These are phyloP conservation scores for Dipteronia sinensis DNA, from an alignment of 345 rosid genomes.

Conservation along the genomic window DNA sequence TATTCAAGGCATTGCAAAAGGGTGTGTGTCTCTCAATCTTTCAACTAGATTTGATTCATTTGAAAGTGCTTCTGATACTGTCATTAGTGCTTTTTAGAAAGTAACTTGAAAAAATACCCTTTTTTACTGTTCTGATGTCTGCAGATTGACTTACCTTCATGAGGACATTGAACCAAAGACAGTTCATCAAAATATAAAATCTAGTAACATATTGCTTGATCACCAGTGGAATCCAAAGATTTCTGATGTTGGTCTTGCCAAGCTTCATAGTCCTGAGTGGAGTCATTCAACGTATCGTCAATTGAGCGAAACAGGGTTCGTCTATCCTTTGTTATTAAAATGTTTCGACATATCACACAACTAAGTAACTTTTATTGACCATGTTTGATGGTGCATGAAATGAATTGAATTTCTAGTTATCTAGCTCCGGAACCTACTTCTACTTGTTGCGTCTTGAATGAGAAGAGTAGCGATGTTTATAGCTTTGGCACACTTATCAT, in stretches of 20 bases:
- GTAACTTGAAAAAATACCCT: background rate
- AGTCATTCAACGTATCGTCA: constrained; percentile 15
- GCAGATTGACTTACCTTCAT: constrained; percentile 74
- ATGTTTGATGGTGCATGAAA: background rate
- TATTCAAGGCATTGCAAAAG: constrained; percentile 78
- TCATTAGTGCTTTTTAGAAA: background rate
- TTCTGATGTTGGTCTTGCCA: constrained; percentile 52
- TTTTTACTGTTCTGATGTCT: background rate
- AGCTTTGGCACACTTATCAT: constrained; percentile 70
- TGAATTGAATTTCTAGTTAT: constrained; percentile 30
- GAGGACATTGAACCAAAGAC: constrained; percentile 68
- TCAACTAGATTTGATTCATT: background rate
- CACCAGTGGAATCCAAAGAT: constrained; percentile 77
- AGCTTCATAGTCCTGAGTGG: constrained; percentile 27
- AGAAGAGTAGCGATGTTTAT: constrained; percentile 53
- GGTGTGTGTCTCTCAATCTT: constrained; percentile 36
- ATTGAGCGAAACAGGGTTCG: constrained; percentile 34
- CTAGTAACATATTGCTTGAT: constrained; percentile 73
- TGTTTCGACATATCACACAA: background rate
- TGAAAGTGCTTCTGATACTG: background rate
- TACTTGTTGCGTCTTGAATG: constrained; percentile 27
- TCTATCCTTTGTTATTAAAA: background rate
- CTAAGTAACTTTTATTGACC: background rate
- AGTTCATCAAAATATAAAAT: constrained; percentile 55
- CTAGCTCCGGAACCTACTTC: constrained; percentile 32